Conservation (phyloP, 805 yeast genomes). For the Metschnikowia borealis region DNA sequence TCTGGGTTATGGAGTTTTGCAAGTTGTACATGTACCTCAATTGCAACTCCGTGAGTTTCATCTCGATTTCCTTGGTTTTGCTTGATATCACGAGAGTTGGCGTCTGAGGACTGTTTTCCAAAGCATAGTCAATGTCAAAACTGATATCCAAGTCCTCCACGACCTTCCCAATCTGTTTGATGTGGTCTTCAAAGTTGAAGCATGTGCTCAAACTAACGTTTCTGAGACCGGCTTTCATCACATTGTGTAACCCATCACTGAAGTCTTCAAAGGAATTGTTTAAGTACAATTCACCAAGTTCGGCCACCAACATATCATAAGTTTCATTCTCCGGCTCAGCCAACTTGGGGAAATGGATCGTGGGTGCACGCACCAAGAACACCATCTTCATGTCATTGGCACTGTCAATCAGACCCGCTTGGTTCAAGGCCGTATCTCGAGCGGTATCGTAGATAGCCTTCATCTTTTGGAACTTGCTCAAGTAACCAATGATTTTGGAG, state of each 20-base stretch:
- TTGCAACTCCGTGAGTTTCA: conserved; percentile 72
- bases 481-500: conserved; percentile 58
- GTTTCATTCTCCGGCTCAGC: conserved; percentile 34
- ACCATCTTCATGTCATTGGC: conserved; percentile 67
- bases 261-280: conserved; percentile 50
- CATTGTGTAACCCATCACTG: conserved; percentile 40
- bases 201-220: conserved; percentile 65
- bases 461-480: conserved; percentile 77
- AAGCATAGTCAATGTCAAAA: conserved; percentile 56
- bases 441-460: conserved; percentile 87
- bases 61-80: conserved; percentile 55
- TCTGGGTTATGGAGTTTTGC: conserved; percentile 50
- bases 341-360: conserved; percentile 68
- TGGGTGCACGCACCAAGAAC: conserved; percentile 74
- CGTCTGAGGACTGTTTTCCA: conserved; percentile 29
- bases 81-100: conserved; percentile 56
- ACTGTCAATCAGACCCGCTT: conserved; percentile 60
- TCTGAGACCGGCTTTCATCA: conserved; percentile 64
- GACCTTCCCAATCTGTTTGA: conserved; percentile 56
- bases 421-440: conserved; percentile 81
- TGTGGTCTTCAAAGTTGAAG: conserved; percentile 45
- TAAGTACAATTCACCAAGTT: conserved; percentile 79
- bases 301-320: conserved; percentile 62
- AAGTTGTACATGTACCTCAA: conserved; percentile 53
- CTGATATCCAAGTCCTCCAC: conserved; percentile 60